Evolutionary conservation across 352 stramenopile genomes (phyloP), one percentile per base, ranked within the genome.

Genomic region (Globisporangium middletonii): DNA sequence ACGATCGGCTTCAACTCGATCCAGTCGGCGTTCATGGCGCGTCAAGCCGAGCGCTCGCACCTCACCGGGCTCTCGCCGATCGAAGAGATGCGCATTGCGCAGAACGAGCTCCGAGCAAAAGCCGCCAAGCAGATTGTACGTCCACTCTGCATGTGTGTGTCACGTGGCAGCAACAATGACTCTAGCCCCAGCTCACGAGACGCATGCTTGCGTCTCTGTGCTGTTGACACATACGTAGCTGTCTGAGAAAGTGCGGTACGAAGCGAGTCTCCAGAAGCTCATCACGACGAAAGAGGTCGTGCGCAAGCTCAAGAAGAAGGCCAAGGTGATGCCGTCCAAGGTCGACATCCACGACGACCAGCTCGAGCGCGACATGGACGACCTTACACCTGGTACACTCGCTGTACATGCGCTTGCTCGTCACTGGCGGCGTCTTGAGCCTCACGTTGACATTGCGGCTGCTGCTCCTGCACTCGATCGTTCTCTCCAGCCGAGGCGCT

Each of bases 1-100:
- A 61, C 12, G 37, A 56, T 9, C 42, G 33, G 33, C 7, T 6
- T 45, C 43, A 19, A 45, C 16, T 19, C 53, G 51, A 8, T 37
- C 38, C 47, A 68, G 41, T 92, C 83, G 1, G 57, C 83, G 1
- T 93, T 91, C 67, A 93, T 93, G 83, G 72, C 66, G 52, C 77
- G 80, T 6, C 83, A 93, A 49, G 77, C 75, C 3, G 73, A 93
- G 59, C 72, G 83, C 11, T 68, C 77, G 15, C 79, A 90, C 57
- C 59, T 90, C 51, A 93, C 83, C 28, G 76, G 75, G 0, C 67
- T 92, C 23, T 93, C 83, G n/a, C 81, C 83, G 0, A 93, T 93
- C 47, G 81, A 92, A 58, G 83, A 93, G 50, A 90, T 93, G 79
- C 77, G 74, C 16, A 68, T 91, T 45, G 83, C 74, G n/a, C 77